Conservation (phyloP, 2,329 filamentous ascomycete species). For the Fusarium brevicatenulatum region DNA sequence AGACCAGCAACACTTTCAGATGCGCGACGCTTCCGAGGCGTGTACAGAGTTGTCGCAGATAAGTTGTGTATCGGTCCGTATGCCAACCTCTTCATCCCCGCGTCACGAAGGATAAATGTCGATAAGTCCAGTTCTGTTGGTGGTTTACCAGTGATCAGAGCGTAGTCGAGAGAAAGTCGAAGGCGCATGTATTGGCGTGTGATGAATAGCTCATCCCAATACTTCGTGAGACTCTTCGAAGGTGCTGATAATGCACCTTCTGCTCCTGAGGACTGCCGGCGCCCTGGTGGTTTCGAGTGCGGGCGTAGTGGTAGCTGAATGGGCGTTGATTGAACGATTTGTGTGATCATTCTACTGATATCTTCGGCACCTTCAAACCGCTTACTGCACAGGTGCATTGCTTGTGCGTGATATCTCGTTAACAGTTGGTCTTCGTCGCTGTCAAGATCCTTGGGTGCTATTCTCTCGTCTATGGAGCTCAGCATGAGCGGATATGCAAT, state of each 20-base stretch:
- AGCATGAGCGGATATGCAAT: conserved; percentile 22
- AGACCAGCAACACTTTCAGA: neutral
- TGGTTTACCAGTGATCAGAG: neutral
- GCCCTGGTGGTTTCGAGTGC: neutral
- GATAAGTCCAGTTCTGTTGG: neutral
- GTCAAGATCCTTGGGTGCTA: neutral
- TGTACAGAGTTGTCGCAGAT: neutral
- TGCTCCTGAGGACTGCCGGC: neutral
- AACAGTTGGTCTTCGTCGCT: rapidly evolving
- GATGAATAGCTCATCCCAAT: conserved; percentile 13
- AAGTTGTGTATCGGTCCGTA: neutral
- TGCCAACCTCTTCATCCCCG: neutral
- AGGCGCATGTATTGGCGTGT: conserved; percentile 16
- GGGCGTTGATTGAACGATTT: conserved; percentile 12
- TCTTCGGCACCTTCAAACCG: conserved; percentile 5
- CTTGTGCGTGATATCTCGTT: conserved; percentile 4
- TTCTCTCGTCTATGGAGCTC: conserved; percentile 8
- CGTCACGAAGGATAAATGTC: neutral
- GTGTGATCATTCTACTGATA: conserved; percentile 18
- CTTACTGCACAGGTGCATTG: conserved; percentile 15
- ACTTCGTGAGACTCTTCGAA: rapidly evolving
- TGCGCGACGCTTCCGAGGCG: conserved; percentile 1
- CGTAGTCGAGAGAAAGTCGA: conserved; percentile 7
- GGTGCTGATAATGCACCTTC: rapidly evolving
- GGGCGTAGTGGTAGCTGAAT: neutral